A percentile compares a stretch with the other conserved stretches of the same genome.
Conservation (phyloP, 352 stramenopile species). For the Phytophthora palmivora region DNA sequence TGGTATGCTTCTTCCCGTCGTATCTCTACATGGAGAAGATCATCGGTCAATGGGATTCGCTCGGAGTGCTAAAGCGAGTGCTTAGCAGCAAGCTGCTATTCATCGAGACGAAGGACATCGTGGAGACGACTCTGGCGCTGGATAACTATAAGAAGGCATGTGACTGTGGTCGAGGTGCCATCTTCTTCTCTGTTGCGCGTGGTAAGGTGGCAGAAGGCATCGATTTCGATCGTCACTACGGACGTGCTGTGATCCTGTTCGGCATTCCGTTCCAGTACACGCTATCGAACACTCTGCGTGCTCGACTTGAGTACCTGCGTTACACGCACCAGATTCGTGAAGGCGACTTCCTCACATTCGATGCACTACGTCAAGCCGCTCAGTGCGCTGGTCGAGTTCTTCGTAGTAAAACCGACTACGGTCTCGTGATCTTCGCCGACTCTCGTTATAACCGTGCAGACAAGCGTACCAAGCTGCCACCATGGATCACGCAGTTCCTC, state of each 20-base stretch:
- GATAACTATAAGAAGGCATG: conserved; percentile 99
- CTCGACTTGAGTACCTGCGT: conserved; percentile 97
- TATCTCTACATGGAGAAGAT: conserved; percentile 99
- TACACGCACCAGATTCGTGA: conserved; percentile 94
- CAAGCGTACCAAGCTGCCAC: conserved; percentile 98
- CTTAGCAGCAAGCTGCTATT: conserved; percentile 98
- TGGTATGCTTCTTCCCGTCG: conserved; percentile 99
- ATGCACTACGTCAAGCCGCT: conserved; percentile 96
- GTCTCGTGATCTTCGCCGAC: conserved; percentile 98
- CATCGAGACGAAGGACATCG: conserved; percentile 99
- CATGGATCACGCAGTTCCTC: conserved; percentile 99
- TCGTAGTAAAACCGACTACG: conserved; percentile 99
- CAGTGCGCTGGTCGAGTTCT: conserved; percentile 99
- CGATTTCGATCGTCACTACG: conserved; percentile 99
- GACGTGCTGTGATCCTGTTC: conserved; percentile 97
- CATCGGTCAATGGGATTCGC: conserved; percentile 96
- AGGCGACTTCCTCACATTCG: conserved; percentile 98
- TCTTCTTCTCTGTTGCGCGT: conserved; percentile 98
- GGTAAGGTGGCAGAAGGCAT: conserved; percentile 99
- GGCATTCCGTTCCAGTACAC: conserved; percentile 99
- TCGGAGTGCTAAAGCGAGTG: conserved; percentile 93
- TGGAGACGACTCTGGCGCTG: conserved; percentile 98
- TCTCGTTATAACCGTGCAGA: conserved; percentile 98
- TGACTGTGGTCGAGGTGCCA: conserved; percentile 94
- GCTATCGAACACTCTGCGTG: conserved; percentile 92